Evolutionary conservation across 257 asterid species (phyloP).

Genomic region (Thymus quinquecostatus): DNA sequence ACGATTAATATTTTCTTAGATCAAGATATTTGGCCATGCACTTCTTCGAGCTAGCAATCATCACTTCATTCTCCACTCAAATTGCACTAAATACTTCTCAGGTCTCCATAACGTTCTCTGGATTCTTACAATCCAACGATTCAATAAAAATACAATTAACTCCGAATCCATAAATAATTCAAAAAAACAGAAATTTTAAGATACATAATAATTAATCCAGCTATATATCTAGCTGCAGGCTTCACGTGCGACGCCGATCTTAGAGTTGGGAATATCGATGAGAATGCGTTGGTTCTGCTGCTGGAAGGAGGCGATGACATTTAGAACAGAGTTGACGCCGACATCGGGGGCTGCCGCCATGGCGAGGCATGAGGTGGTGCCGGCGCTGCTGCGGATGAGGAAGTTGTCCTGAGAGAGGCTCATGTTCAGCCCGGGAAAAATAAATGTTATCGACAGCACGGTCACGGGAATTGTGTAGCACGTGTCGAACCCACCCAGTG

Average conservation of each 20-base stretch:
- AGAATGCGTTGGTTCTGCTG: constrained; percentile 86
- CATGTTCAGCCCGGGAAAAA: constrained; percentile 62
- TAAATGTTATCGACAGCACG: constrained; percentile 50
- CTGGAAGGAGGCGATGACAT: constrained; percentile 82
- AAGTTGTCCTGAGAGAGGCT: constrained; percentile 63
- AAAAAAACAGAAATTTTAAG: background rate
- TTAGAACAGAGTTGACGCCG: constrained; percentile 71
- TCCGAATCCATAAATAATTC: background rate
- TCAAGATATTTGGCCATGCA: too few species aligned
- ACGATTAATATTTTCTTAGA: too few species aligned
- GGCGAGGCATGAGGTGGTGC: constrained; percentile 74
- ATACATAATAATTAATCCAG: too few species aligned
- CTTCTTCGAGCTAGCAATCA: too few species aligned
- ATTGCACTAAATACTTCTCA: too few species aligned
- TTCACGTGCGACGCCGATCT: constrained; percentile 76
- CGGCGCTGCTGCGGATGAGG: constrained; percentile 60
- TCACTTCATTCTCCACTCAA: too few species aligned
- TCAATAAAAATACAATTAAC: background rate
- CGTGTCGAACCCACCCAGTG: constrained; percentile 76
- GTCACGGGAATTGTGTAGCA: constrained; percentile 56
- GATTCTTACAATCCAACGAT: background rate
- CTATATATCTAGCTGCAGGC: constrained; percentile 30
- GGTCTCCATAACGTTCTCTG: background rate
- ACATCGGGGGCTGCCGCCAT: constrained; percentile 82
- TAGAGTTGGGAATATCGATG: constrained; percentile 68